Evolutionary conservation across 352 stramenopile species (phyloP).

Genomic region (Phytophthora lateralis): DNA sequence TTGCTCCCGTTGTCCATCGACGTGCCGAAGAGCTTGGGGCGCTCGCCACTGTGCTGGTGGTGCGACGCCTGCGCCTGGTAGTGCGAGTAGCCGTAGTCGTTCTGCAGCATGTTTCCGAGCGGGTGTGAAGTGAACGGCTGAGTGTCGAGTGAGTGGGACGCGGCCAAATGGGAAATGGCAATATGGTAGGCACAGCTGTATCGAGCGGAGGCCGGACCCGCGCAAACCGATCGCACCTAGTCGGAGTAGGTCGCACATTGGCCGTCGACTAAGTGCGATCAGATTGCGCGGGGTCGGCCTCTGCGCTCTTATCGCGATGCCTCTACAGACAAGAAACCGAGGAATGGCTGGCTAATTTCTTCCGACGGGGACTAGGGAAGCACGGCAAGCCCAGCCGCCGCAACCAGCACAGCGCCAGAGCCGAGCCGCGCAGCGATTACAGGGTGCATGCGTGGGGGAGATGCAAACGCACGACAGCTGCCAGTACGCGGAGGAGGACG

Average conservation of each 20-base stretch:
- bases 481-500: slow-evolving; percentile 1
- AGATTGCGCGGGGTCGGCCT: slow-evolving; percentile 19
- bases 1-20: slow-evolving; percentile 35
- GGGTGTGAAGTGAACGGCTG: slow-evolving; percentile 4
- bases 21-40: slow-evolving; percentile 57
- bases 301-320: slow-evolving; percentile 40
- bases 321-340: slow-evolving; percentile 45
- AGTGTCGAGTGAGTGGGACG: slow-evolving; percentile 34
- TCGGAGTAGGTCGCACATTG: not conserved
- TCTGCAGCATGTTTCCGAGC: slow-evolving; percentile 45
- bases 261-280: slow-evolving; percentile 6
- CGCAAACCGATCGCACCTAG: too few species aligned
- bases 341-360: slow-evolving; percentile 19
- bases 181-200: slow-evolving; percentile 63
- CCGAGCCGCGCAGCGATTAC: slow-evolving; percentile 25
- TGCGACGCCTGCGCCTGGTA: slow-evolving; percentile 40
- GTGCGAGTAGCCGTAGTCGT: slow-evolving; percentile 73
- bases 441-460: not conserved
- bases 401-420: slow-evolving; percentile 16
- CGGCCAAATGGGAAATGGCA: slow-evolving; percentile 82
- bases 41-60: slow-evolving; percentile 61
- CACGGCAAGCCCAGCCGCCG: slow-evolving; percentile 10
- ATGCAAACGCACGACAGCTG: slow-evolving; percentile 34
- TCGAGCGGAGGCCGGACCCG: slow-evolving; percentile 3
- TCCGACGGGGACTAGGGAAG: slow-evolving; percentile 23